These are phyloP conservation scores for Hydnomerulius pinastri DNA, from an alignment of 768 basidiomycete species.

Conservation along the genomic window DNA sequence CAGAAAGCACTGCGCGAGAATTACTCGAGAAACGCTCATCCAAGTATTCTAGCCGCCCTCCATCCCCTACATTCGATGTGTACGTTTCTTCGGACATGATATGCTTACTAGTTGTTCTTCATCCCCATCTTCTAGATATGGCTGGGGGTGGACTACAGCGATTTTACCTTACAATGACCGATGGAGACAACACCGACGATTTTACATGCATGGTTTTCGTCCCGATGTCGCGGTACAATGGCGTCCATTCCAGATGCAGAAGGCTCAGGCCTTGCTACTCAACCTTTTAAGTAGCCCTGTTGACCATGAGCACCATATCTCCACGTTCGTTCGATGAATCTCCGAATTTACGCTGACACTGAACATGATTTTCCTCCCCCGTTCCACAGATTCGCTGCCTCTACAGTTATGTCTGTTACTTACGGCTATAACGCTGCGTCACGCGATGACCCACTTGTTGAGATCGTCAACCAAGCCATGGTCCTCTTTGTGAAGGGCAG, in stretches of 20 bases:
- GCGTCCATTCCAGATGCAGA: slow-evolving; percentile 1
- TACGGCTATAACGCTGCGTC: neutral
- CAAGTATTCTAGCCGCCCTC: neutral
- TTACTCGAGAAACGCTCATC: neutral
- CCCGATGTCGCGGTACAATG: neutral
- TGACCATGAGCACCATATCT: neutral
- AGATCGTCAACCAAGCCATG: neutral
- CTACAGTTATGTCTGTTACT: neutral
- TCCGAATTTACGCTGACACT: neutral
- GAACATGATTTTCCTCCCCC: neutral
- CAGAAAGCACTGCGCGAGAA: neutral
- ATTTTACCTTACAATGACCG: slow-evolving; percentile 23
- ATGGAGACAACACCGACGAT: slow-evolving; percentile 24
- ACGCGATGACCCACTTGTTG: neutral
- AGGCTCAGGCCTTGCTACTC: neutral
- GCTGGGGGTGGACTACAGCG: slow-evolving; percentile 5
- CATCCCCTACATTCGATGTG: neutral
- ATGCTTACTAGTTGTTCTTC: neutral
- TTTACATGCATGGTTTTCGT: neutral
- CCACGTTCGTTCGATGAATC: neutral
- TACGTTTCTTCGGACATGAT: neutral
- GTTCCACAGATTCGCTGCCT: no score
- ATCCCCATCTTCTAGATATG: neutral
- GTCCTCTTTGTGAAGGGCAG: neutral
- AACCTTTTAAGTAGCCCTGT: neutral